Base-by-base conservation (phyloP, 495 filamentous ascomycete genomes). In the Symbiotaphrina buchneri region DNA sequence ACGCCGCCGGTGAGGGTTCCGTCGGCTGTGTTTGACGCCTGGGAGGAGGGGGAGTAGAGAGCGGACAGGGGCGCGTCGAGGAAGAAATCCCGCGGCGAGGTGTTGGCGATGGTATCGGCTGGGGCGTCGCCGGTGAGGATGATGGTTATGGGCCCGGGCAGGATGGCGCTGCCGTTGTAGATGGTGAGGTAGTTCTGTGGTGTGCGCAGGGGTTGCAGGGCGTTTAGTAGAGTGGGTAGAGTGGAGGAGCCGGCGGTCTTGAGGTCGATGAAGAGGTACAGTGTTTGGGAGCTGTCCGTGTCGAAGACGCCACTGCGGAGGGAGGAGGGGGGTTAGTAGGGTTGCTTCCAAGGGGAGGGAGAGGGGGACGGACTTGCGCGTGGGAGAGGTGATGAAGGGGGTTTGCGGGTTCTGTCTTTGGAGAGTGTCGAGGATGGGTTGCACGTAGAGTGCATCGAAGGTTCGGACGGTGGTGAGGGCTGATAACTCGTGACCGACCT, bases 211-310 rank as follows among this genome's bases (percentile, higher is more conserved):
- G 51, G 52, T 10, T 41, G 20, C 4, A 55, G 42, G 17, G 48
- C 48, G 11, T 33, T 26, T 33, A 51, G 27, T 1, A 51, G 50
- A 22, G 34, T 36, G n/a, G 43, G 39, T 31, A 38, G 54, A 10
- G 51, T 54, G 5, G 22, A 31, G 4, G 21, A 5, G 24, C 47
- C 51, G 31, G 22, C 17, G 14, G 51, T 54, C 32, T 55, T 55
- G 37, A 53, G 18, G 33, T 55, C 52, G 36, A 55, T 41, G 36
- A 48, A 54, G 34, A 55, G 41, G 40, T 51, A 53, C 15, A 55
- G 44, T 1, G 52, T 55, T 33, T 55, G 52, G 16, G 20, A 33
- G 4, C 32, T 21, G 31, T 27, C 21, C 11, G 48, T 46, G 34
- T 55, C 52, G 32, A 39, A 55, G 26, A 55, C 48, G 18, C 51